phyloP scores from a whole-genome alignment of 2,329 filamentous ascomycete species.

The Albifimbria verrucaria region DNA sequence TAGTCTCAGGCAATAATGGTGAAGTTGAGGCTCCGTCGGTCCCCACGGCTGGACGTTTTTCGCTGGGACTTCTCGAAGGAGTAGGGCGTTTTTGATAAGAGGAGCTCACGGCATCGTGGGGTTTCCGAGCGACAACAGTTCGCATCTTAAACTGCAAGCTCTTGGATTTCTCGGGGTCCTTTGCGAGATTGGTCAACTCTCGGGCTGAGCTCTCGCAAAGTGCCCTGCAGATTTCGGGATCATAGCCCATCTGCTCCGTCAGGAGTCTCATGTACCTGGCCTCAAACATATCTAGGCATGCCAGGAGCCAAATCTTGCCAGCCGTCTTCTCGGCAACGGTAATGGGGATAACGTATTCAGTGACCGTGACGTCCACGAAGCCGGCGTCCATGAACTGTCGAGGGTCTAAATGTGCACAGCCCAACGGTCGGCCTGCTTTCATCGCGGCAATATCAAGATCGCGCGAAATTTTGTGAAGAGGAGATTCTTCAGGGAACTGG shows the following conservation, averaged over 20 bases:
- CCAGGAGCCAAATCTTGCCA: conserved; percentile 53
- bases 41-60: too few relatives aligned
- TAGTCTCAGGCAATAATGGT: too few relatives aligned
- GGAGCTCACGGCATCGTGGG: conserved; percentile 31
- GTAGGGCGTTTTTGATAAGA: too few relatives aligned
- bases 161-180: conserved; percentile 39
- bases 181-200: conserved; percentile 47
- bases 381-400: conserved; percentile 43
- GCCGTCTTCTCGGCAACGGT: conserved; percentile 40
- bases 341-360: conserved; percentile 47
- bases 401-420: conserved; percentile 42
- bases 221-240: conserved; percentile 42
- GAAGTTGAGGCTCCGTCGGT: too few relatives aligned
- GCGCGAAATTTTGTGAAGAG: conserved; percentile 37
- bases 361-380: conserved; percentile 48
- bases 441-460: conserved; percentile 42
- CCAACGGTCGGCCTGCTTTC: conserved; percentile 42
- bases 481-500: conserved; percentile 40
- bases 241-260: conserved; percentile 52
- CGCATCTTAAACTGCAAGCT: conserved; percentile 45
- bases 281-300: conserved; percentile 49
- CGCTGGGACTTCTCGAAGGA: too few relatives aligned
- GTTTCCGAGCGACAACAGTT: conserved; percentile 49
- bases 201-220: conserved; percentile 44
- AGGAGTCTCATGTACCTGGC: conserved; percentile 46